These are phyloP conservation scores for Colletotrichum godetiae DNA, from an alignment of 2,329 filamentous ascomycete species.

Conservation along the genomic window DNA sequence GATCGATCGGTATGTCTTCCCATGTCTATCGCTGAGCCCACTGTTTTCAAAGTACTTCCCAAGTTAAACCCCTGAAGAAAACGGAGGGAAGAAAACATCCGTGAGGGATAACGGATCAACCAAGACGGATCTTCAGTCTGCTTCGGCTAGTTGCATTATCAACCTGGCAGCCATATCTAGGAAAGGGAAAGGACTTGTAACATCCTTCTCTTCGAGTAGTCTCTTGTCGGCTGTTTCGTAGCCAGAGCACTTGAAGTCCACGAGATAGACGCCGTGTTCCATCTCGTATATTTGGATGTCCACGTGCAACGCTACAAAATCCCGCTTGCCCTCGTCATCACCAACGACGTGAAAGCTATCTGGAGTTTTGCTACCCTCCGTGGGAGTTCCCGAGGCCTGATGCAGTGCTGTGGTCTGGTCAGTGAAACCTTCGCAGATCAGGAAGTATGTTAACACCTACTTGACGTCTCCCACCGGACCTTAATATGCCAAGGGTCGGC, in stretches of 20 bases:
- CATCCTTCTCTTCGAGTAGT: constrained; percentile 89
- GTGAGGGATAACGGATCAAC: constrained; percentile 3
- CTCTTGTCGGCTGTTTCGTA: constrained; percentile 86
- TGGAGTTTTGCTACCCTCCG: constrained; percentile 39
- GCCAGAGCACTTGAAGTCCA: constrained; percentile 98
- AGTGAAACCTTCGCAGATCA: constrained; percentile 46
- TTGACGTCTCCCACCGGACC: constrained; percentile 87
- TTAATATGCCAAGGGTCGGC: constrained; percentile 96
- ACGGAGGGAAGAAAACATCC: constrained; percentile 16
- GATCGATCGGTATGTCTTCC: constrained; percentile 9
- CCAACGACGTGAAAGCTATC: constrained; percentile 53
- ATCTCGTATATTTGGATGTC: constrained; percentile 97
- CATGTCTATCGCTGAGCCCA: constrained; percentile 22
- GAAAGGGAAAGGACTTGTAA: constrained; percentile 95
- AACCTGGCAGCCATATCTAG: constrained; percentile 91
- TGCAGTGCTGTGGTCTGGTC: constrained; percentile 50
- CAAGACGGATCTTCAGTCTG: constrained; percentile 60
- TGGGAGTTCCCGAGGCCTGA: constrained; percentile 43
- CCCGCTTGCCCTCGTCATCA: constrained; percentile 57
- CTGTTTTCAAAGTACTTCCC: constrained; percentile 22
- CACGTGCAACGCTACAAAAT: constrained; percentile 91
- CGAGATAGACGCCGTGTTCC: constrained; percentile 91
- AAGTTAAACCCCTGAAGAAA: constrained; percentile 6
- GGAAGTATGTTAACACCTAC: constrained; percentile 64
- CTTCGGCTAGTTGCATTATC: constrained; percentile 92